A percentile compares a stretch with the other conserved stretches of the same genome.
Conservation (phyloP, 176 grass and related monocot species). For the Musa beccarii region DNA sequence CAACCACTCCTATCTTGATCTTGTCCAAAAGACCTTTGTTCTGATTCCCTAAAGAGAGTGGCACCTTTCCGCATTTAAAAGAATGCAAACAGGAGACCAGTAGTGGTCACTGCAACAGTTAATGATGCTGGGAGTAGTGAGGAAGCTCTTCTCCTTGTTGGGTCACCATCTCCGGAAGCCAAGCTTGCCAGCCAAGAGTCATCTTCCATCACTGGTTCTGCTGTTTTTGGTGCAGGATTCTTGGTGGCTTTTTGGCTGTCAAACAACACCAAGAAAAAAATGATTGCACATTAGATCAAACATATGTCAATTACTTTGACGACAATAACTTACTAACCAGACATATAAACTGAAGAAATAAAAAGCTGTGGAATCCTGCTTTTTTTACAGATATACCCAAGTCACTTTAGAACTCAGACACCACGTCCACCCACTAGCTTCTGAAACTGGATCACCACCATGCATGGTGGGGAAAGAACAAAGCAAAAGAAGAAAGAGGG, state of each 20-base stretch:
- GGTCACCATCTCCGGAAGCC: constrained; percentile 39
- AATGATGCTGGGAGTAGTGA: constrained; percentile 26
- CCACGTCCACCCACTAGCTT: too few relatives aligned
- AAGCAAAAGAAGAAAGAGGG: constrained; percentile 32
- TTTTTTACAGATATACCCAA: constrained; percentile 6
- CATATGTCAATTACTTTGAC: too few relatives aligned
- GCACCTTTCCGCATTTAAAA: not conserved
- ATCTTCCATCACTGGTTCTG: constrained; percentile 38
- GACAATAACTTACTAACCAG: not conserved
- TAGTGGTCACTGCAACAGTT: constrained; percentile 14
- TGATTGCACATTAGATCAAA: constrained; percentile 14
- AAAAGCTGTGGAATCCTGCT: constrained; percentile 2
- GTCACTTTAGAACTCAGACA: constrained; percentile 16
- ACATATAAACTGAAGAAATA: not conserved
- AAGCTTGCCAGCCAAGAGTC: constrained; percentile 78
- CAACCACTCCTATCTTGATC: too few relatives aligned
- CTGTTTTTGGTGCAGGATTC: constrained; percentile 30
- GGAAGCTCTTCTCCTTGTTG: constrained; percentile 10
- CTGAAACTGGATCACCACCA: constrained; percentile 25
- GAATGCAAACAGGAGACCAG: constrained; percentile 21
- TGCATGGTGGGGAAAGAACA: constrained; percentile 63
- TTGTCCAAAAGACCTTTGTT: not conserved
- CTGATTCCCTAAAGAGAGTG: not conserved
- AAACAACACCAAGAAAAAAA: constrained; percentile 1
- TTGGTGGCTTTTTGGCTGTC: constrained; percentile 57